Conservation (phyloP, 106 monocot genomes). For the Hemerocallis citrina region DNA sequence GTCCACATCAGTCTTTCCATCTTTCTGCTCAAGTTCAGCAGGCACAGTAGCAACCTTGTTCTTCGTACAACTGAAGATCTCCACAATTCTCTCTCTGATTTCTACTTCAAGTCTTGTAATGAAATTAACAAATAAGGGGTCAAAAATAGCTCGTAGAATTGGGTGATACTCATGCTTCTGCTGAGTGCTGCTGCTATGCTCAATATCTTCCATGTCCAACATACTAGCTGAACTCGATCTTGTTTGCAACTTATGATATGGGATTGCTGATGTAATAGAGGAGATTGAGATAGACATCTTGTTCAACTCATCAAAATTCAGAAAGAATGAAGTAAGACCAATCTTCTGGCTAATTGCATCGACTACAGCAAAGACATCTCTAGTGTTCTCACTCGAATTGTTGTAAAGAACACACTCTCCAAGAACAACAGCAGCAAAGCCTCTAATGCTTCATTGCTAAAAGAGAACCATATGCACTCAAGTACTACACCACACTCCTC, state of each 20-base stretch:
- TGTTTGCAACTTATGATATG: conserved; percentile 33
- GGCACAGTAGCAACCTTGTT: conserved; percentile 57
- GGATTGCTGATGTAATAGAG: conserved; percentile 9
- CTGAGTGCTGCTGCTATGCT: conserved; percentile 28
- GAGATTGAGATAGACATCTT: conserved; percentile 31
- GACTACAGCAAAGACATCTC: conserved; percentile 73
- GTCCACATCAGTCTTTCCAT: conserved; percentile 64
- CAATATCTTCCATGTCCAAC: conserved; percentile 40
- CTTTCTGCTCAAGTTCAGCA: conserved; percentile 73
- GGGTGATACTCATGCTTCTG: conserved; percentile 57
- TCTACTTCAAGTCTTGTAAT: conserved; percentile 52
- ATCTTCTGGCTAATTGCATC: conserved; percentile 91
- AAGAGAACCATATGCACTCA: too few relatives aligned
- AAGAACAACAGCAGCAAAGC: conserved; percentile 65
- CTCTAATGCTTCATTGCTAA: too few relatives aligned
- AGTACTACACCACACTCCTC: too few relatives aligned
- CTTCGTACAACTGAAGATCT: conserved; percentile 59
- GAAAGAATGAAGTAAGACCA: conserved; percentile 71
- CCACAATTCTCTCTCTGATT: conserved; percentile 70
- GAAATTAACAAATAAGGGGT: conserved; percentile 43
- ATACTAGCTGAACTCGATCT: conserved; percentile 62
- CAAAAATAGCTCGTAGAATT: conserved; percentile 53
- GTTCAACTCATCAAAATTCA: conserved; percentile 66
- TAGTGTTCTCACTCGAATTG: conserved; percentile 37
- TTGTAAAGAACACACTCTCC: conserved; percentile 88